Evolutionary conservation across 495 filamentous ascomycete species (phyloP), one percentile per base, ranked within the genome.

Genomic region (Oleoguttula mirabilis): DNA sequence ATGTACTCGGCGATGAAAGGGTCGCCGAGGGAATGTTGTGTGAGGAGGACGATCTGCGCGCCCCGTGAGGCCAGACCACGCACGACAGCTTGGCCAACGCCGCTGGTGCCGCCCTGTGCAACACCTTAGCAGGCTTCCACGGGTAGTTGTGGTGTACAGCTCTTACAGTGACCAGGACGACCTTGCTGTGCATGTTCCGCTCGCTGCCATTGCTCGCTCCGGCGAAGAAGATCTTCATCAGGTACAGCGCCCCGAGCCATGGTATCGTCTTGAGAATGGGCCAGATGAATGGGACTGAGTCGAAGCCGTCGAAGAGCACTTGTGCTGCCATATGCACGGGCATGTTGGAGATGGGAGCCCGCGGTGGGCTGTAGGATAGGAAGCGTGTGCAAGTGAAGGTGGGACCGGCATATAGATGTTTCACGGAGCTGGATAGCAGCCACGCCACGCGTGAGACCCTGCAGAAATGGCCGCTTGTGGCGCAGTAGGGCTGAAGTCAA

Each of bases 1-100:
- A 99, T 84, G 61, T 81, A 90, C 47, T 96, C 92, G 40, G 81
- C 77, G 1, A 95, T 73, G 61, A 95, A 99, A 19, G 84, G 67
- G 60, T 96, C 88, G 22, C 76, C 73, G 3, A 80, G 73, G 1
- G 80, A 64, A 55, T 88, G 77, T 54, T 80, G 82, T 4, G 86
- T 88, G 17, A 99, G 77, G 11, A 99, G 78, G 40, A 96, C 74
- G 43, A 96, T 60, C 66, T 99, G 90, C 40, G 87, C 86, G 47
- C 92, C 92, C 41, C 87, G 79, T 7, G 61, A 38, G 47, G 88
- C 88, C 32, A 99, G 77, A 48, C 77, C 71, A 42, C 72, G 68
- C 15, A 78, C 78, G 20, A 84, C 72, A 43, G 69, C 69, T 43
- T 85, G 81, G 38, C 90, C 90, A 55, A 99, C 86, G 21, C 90